Evolutionary conservation across 176 grass and related monocot species (phyloP).

Genomic region (Rhynchospora tenuis): DNA sequence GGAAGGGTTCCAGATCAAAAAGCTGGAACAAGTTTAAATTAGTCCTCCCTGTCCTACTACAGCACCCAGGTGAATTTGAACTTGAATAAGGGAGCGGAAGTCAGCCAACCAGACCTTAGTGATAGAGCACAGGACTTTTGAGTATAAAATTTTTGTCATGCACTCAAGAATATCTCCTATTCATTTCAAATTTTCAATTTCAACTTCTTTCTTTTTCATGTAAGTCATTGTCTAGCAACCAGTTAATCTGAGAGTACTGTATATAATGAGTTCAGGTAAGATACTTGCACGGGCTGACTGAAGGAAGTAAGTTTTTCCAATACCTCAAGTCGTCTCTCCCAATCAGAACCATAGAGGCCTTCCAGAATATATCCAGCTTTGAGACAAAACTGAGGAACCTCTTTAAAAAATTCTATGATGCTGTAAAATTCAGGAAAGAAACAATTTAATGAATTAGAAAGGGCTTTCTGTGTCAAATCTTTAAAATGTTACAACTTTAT

Average conservation of each 20-base stretch:
- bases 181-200: neutral
- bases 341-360: slow-evolving; percentile 82
- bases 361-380: slow-evolving; percentile 59
- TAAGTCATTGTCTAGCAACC: neutral
- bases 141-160: too few species aligned
- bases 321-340: slow-evolving; percentile 96
- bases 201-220: neutral
- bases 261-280: too few species aligned
- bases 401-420: slow-evolving; percentile 84
- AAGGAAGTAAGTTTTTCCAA: neutral
- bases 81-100: too few species aligned
- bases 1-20: slow-evolving; percentile 1
- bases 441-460: neutral
- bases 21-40: slow-evolving; percentile 2
- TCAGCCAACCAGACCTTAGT: too few species aligned
- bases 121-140: too few species aligned
- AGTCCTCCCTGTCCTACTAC: too few species aligned
- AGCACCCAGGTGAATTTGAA: too few species aligned
- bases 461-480: neutral
- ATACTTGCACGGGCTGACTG: neutral
- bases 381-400: slow-evolving; percentile 92
- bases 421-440: slow-evolving; percentile 38
- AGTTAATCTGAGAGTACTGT: neutral
- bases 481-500: neutral
- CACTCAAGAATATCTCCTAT: neutral